Base-by-base conservation (phyloP, 225 moss, liverwort and hornwort genomes). In the Physcomitrium patens region DNA sequence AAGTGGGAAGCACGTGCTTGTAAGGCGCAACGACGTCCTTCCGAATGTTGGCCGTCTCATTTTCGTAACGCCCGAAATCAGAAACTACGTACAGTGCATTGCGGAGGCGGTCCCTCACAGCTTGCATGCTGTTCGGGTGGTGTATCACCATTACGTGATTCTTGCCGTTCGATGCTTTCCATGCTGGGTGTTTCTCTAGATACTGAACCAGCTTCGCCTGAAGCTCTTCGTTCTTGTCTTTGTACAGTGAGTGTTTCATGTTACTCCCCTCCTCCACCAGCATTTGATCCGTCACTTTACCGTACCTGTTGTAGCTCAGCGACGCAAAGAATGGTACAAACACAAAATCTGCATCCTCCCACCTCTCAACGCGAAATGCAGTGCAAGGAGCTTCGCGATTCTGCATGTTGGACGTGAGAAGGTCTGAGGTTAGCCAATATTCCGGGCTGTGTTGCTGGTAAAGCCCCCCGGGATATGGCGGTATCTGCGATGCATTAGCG, bases 391-490 rank as follows among this genome's bases (percentile, higher is more conserved):
- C 8, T 8, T 18, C 7, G 53, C 53, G 53, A 54, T 16, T 9
- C 53, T n/a, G 18, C 53, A 54, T 54, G 53, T 15, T 54, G 3
- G 53, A 54, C 3, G 53, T 54, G 53, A 54, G 53, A 15, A 54
- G 6, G n/a, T 54, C 53, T 2, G 53, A 18, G 18, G 53, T 54
- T 7, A 54, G 53, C 53, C 53, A 54, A 54, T 54, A 54, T 76
- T 86, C 85, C 12, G 79, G 79, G 79, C 85, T 86, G 72, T 85
- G 85, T 71, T 85, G 85, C 85, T 49, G 12, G 49, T 49, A 49
- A 3, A 52, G 52, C 0, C 53, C 53, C 8, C 53, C 53, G 5
- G 53, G 53, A 19, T 54, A 54, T 19, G 8, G 15, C 7, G 53
- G 53, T 3, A 54, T 54, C 3, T 18, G 8, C 7, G 15, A 15